These are phyloP conservation scores for Stevia rebaudiana DNA, from an alignment of 140 eudicot species.

Conservation along the genomic window DNA sequence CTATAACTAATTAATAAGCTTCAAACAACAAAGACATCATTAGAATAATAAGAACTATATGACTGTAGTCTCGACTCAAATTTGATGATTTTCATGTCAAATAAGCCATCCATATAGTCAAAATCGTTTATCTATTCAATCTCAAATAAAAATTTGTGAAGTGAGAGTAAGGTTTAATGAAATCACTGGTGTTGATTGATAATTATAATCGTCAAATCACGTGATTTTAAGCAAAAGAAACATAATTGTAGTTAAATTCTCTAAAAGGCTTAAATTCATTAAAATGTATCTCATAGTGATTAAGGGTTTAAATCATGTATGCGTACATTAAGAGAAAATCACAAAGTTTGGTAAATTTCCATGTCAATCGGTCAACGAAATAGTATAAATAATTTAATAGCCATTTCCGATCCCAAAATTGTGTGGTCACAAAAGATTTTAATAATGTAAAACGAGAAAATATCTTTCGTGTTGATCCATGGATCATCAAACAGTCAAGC, in stretches of 20 bases:
- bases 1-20: not conserved
- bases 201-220: not conserved
- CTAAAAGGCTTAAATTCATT: no score
- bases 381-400: not conserved
- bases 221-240: not conserved
- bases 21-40: not conserved
- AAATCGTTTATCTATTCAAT: not conserved
- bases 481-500: not conserved
- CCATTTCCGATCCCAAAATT: not conserved
- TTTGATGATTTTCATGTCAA: not conserved
- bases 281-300: no score
- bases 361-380: conserved; percentile 7
- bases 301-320: no score
- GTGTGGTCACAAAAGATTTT: not conserved
- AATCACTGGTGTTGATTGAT: not conserved
- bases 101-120: not conserved
- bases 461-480: not conserved
- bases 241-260: no score
- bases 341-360: conserved; percentile 9
- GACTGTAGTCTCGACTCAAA: not conserved
- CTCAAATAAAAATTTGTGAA: not conserved
- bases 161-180: not conserved
- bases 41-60: not conserved
- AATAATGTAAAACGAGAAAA: not conserved
- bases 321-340: no score